These are phyloP conservation scores for Trifolium pratense DNA, from an alignment of 306 rosid species.

Conservation along the genomic window DNA sequence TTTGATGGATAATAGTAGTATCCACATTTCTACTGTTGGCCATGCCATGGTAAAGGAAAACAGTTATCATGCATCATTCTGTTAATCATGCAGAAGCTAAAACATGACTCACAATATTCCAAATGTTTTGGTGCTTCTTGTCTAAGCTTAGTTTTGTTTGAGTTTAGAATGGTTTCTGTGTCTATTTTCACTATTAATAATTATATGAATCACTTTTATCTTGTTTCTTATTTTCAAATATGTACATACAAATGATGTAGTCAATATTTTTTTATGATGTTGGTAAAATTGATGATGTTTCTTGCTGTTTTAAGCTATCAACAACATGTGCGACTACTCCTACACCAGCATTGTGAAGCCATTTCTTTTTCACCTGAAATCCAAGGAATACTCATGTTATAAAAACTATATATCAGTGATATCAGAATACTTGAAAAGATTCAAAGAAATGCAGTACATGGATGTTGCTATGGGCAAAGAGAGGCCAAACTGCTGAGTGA, in stretches of 20 bases:
- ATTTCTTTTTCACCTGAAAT: slow-evolving; percentile 90
- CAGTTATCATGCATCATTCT: too few species aligned
- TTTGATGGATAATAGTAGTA: too few species aligned
- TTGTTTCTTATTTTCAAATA: neutral
- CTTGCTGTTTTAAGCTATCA: slow-evolving; percentile 80
- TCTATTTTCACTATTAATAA: neutral
- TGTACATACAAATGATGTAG: neutral
- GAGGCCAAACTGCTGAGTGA: slow-evolving; percentile 83
- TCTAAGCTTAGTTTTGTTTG: neutral
- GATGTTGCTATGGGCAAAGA: slow-evolving; percentile 95
- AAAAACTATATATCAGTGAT: slow-evolving; percentile 17
- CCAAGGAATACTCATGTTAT: slow-evolving; percentile 28
- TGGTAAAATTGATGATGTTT: slow-evolving; percentile 55
- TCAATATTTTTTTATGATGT: slow-evolving; percentile 10
- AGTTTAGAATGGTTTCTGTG: neutral
- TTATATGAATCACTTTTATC: neutral
- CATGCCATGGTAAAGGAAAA: too few species aligned
- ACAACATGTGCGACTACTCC: slow-evolving; percentile 92
- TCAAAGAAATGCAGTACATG: slow-evolving; percentile 53
- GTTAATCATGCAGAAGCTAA: too few species aligned
- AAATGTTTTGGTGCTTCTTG: neutral
- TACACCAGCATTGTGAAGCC: slow-evolving; percentile 88
- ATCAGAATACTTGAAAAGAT: slow-evolving; percentile 12
- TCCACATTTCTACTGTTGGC: too few species aligned
- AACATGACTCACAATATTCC: neutral